Base-by-base conservation (phyloP, 2,329 filamentous ascomycete genomes). In the Fusarium sp. region DNA sequence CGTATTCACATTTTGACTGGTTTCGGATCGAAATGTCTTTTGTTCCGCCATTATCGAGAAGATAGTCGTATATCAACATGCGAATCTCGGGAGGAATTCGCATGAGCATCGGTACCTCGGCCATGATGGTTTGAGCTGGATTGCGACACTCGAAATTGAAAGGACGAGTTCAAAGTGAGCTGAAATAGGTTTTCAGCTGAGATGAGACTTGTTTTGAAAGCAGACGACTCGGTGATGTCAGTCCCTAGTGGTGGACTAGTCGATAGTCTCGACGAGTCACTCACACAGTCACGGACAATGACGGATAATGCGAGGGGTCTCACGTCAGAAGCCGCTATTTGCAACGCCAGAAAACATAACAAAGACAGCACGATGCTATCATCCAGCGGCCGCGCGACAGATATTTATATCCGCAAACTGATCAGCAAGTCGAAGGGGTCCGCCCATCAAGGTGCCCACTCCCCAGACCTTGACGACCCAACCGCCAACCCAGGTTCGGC, bases 11-110 rank as follows among this genome's bases (percentile, higher is more conserved):
- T 12, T 64, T 73, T 11, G 76, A 75, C 58, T 80, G 63, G 54
- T 80, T 84, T 24, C 80, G 79, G 24, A 85, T 83, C 15, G 75
- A 72, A 11, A 86, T 78, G 13, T 73, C 72, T 28, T 76, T 77
- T 41, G 78, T 71, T 24, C 80, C 78, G 28, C 79, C 77, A 55
- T 82, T 79, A 61, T 83, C 75, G 43, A 86, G 79, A 15, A 86
- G 79, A 41, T 83, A 78, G 15, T 77, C 71, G 69, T 83, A 84
- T 58, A 84, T 82, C 63, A 83, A 71, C 62, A 83, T 73, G 26
- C 82, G 81, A 52, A 84, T 76, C 71, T 84, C 82, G 10, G 77
- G 72, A 10, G 82, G 82, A 26, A 81, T 74, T 38, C 73, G 71
- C 74, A 82, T 68, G 26, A 81, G 66, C 28, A 63, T 61, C 11